Conservation (phyloP, 352 stramenopile genomes). For the Globisporangium acanthophoron region DNA sequence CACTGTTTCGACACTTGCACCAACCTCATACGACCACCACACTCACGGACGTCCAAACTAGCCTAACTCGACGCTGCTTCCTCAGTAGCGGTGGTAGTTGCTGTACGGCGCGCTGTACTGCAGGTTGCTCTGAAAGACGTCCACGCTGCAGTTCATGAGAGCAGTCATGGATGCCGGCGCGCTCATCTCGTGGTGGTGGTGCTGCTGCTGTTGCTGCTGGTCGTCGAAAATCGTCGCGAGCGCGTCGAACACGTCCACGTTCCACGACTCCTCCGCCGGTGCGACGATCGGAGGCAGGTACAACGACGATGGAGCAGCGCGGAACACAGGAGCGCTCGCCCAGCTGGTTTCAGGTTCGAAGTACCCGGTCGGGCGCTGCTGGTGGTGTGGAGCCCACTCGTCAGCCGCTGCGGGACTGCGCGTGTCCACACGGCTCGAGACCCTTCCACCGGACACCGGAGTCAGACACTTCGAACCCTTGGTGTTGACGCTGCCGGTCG, state of each 20-base stretch:
- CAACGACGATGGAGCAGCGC: not conserved
- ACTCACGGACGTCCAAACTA: not conserved
- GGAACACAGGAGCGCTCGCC: not conserved
- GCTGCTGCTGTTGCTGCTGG: not conserved
- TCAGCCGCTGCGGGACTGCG: slow-evolving; percentile 4
- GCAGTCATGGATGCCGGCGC: not conserved
- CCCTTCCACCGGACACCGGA: not conserved
- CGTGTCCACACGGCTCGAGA: not conserved
- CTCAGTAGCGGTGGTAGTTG: slow-evolving; percentile 3
- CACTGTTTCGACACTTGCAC: not conserved
- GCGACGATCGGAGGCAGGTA: not conserved
- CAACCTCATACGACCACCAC: not conserved
- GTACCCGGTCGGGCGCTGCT: not conserved
- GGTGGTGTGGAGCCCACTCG: slow-evolving; percentile 3
- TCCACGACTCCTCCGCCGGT: slow-evolving; percentile 3
- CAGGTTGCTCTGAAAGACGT: slow-evolving; percentile 8
- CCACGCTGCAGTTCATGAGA: slow-evolving; percentile 7
- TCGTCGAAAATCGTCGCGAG: slow-evolving; percentile 8
- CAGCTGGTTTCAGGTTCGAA: slow-evolving; percentile 7
- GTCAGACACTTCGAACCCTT: slow-evolving; percentile 1
- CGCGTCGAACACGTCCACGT: slow-evolving; percentile 6
- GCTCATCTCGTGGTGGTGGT: not conserved
- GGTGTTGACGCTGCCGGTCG: no score
- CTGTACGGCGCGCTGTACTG: slow-evolving; percentile 1
- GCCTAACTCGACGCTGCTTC: not conserved